Evolutionary conservation across 306 rosid genomes (phyloP), one percentile per base, ranked within the genome.

Genomic region (Ziziphus jujuba): DNA sequence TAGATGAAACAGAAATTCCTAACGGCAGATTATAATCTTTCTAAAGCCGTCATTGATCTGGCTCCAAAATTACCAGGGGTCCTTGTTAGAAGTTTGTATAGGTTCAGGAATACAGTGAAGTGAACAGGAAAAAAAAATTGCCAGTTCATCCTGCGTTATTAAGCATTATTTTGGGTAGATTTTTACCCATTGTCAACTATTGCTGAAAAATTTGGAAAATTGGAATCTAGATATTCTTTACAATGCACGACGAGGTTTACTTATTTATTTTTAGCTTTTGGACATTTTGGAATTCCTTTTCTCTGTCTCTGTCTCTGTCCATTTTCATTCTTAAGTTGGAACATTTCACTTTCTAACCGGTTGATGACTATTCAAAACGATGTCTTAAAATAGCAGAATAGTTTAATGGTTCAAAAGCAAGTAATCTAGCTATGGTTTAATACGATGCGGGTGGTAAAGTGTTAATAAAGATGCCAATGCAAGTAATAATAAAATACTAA

Each of bases 121-220:
- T 35, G 66, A 65, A 72, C 77, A 35, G 59, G 51, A 56, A 43
- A 47, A 56, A 43, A 47, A 84, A 72, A 74, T 74, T 72, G 82
- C 64, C 68, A 67, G 59, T 72, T 75, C 23, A 53, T 71, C 66
- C 61, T 13, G 23, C 68, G 56, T 72, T 23, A 52, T 70, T 63
- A 74, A 70, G 59, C 89, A 79, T 87, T 89, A 65, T 73, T 87
- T 85, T 72, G 75, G 84, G 86, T 51, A 50, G 23, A 50, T 45
- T 71, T 52, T 61, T 76, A 53, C 85, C 77, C 67, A 61, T 58
- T 62, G 70, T 79, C 74, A 75, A 80, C 80, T 60, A 63, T 63
- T 82, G 72, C 76, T 59, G 72, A 70, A 14, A 0, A 60, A 76
- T 28, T 65, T 49, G 59, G 73, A 72, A 28, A 61, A 69, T 66